Conservation (phyloP, 805 yeast genomes). For the Saccharomyces kudriavzevii region DNA sequence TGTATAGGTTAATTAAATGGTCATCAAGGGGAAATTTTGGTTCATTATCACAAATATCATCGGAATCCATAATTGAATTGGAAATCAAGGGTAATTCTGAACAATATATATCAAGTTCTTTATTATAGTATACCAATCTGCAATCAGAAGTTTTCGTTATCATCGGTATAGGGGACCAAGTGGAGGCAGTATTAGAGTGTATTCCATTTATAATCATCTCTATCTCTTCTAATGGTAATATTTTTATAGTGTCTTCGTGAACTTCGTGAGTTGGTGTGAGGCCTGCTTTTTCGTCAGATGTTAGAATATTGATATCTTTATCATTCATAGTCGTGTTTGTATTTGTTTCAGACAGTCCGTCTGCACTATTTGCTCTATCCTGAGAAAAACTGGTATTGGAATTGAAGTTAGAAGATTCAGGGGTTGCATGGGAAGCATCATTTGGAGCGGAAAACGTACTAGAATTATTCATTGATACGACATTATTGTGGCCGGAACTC, state of each 20-base stretch:
- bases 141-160: constrained; percentile 35
- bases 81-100: constrained; percentile 47
- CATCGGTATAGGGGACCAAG: constrained; percentile 58
- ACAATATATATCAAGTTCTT: constrained; percentile 52
- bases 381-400: not conserved
- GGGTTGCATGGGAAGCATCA: not conserved
- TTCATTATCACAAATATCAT: constrained; percentile 6
- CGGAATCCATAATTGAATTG: constrained; percentile 30
- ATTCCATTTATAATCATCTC: constrained; percentile 32
- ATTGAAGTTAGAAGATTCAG: not conserved
- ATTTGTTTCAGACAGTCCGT: not conserved
- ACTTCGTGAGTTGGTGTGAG: not conserved
- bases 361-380: not conserved
- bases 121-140: constrained; percentile 50
- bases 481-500: not conserved
- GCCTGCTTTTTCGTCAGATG: not conserved
- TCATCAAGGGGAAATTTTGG: constrained; percentile 28
- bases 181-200: constrained; percentile 32
- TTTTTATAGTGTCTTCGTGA: constrained; percentile 9
- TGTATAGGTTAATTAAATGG: constrained; percentile 23
- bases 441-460: not conserved
- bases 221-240: constrained; percentile 32
- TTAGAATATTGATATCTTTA: not conserved
- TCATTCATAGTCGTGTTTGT: not conserved
- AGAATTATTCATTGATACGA: not conserved